Conservation (phyloP, 169 alveolate species). For the Plasmodium inui region DNA sequence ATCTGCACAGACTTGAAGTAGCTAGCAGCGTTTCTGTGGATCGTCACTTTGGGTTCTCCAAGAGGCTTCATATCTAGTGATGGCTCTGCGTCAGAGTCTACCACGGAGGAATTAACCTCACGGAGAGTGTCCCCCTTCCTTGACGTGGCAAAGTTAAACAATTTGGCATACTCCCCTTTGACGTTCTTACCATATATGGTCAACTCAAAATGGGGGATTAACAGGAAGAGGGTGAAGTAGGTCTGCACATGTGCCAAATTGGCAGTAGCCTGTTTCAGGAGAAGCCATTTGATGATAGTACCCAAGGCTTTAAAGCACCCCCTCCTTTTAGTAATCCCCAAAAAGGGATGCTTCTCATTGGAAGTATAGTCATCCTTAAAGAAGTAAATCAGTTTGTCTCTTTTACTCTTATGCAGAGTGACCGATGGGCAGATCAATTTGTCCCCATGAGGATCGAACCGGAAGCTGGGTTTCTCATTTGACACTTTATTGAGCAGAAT, state of each 20-base stretch:
- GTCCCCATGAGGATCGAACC: neutral
- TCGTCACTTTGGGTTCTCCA: neutral
- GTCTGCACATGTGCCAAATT: neutral
- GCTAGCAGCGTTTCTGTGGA: neutral
- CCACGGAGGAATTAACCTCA: neutral
- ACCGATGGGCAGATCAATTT: neutral
- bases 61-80: neutral
- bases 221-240: conserved; percentile 7
- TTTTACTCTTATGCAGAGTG: conserved; percentile 10
- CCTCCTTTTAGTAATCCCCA: conserved; percentile 27
- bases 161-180: neutral
- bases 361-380: conserved; percentile 15
- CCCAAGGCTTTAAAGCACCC: conserved; percentile 34
- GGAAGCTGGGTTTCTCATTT: conserved; percentile 11
- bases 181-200: conserved; percentile 4
- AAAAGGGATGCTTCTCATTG: conserved; percentile 10
- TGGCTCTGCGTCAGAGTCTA: neutral
- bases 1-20: neutral
- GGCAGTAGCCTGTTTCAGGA: neutral
- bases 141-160: neutral
- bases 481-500: conserved; percentile 40
- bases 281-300: conserved; percentile 7
- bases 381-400: conserved; percentile 26
- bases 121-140: neutral
- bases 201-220: conserved; percentile 66